Percentiles rank a stretch among this genome's conserved stretches.
Evolutionary conservation across 345 rosid genomes (phyloP).

Genomic region (Mallotus nudiflorus): DNA sequence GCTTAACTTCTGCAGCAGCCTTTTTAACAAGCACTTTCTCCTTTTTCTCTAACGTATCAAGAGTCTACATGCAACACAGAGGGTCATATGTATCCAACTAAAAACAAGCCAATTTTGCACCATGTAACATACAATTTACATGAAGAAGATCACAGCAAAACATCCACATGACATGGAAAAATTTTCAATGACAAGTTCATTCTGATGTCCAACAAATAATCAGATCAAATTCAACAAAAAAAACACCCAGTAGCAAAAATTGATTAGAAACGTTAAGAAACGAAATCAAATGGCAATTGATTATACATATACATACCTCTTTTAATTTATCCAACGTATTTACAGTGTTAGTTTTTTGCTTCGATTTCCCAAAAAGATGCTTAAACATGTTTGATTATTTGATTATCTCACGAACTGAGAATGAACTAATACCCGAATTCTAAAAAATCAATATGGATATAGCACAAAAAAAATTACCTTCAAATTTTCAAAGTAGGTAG

Average conservation of each 20-base stretch:
- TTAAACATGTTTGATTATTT: constrained; percentile 68
- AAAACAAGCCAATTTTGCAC: neutral
- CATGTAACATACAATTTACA: too few species aligned
- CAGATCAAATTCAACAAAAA: neutral
- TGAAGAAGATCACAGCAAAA: neutral
- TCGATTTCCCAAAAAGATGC: constrained; percentile 85
- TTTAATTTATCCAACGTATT: constrained; percentile 73
- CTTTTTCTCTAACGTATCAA: constrained; percentile 90
- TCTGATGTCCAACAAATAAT: neutral
- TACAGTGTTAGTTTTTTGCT: constrained; percentile 74
- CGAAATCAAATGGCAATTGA: too few species aligned
- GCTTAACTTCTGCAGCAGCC: constrained; percentile 67
- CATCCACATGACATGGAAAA: neutral
- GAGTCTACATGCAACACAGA: constrained; percentile 49
- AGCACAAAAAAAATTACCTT: too few species aligned
- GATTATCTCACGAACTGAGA: too few species aligned
- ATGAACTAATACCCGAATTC: too few species aligned
- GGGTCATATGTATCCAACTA: neutral
- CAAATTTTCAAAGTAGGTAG: too few species aligned
- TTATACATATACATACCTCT: constrained; percentile 47
- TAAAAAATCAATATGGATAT: too few species aligned
- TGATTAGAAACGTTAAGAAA: too few species aligned
- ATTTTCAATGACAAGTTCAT: neutral
- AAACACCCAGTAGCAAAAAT: too few species aligned
- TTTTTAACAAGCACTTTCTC: constrained; percentile 81